These are phyloP conservation scores for Scortechinia acanthostroma DNA, from an alignment of 2,329 filamentous ascomycete species.

Conservation along the genomic window DNA sequence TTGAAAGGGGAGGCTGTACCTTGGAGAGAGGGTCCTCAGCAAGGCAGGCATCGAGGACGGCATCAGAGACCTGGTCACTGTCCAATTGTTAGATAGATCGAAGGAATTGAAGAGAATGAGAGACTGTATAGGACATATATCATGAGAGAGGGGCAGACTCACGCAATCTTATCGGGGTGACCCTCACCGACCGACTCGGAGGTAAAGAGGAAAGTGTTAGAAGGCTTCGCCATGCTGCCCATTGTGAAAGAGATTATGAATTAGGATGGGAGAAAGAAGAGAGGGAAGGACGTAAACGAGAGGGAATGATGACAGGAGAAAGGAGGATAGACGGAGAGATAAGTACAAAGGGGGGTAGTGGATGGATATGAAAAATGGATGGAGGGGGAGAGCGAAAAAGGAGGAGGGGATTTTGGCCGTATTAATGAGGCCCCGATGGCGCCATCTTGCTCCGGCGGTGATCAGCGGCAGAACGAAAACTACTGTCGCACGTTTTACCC, in stretches of 20 bases:
- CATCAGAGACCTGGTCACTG: conserved; percentile 89
- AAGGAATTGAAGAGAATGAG: conserved; percentile 4
- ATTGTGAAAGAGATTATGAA: conserved; percentile 36
- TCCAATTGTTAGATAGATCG: conserved; percentile 20
- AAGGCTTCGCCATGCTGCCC: conserved; percentile 43
- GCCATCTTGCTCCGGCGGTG: background rate
- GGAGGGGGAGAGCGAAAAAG: no score
- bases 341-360: no score
- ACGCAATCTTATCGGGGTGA: conserved; percentile 89
- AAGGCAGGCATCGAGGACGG: conserved; percentile 96
- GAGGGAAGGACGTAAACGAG: conserved; percentile 10
- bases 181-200: conserved; percentile 86
- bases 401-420: no score
- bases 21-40: conserved; percentile 93
- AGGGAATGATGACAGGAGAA: conserved; percentile 16
- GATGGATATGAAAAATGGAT: no score
- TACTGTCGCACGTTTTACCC: no score
- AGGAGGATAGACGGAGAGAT: no score
- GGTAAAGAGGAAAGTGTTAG: conserved; percentile 74
- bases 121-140: conserved; percentile 6
- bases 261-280: conserved; percentile 9
- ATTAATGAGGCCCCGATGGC: background rate
- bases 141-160: conserved; percentile 27
- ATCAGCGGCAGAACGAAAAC: background rate
- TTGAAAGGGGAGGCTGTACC: conserved; percentile 31